Evolutionary conservation across 164 flowering plant genomes (phyloP).

Genomic region (Vitis amurensis): DNA sequence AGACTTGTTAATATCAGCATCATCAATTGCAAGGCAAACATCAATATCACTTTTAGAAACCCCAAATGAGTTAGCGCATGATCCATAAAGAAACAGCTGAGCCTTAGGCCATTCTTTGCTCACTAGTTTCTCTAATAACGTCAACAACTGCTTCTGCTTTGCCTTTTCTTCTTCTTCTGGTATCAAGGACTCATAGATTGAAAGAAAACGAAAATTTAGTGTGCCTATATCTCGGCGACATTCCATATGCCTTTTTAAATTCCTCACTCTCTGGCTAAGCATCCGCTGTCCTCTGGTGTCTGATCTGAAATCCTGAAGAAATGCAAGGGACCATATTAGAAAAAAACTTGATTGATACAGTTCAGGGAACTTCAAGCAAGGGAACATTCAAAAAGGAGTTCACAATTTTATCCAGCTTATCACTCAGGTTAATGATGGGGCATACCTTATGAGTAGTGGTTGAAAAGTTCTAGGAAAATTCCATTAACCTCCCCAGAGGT

Average conservation of each 20-base stretch:
- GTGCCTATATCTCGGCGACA: slow-evolving; percentile 70
- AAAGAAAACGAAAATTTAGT: slow-evolving; percentile 53
- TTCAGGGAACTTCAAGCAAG: too few species aligned
- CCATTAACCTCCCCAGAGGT: too few species aligned
- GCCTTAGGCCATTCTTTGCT: slow-evolving; percentile 91
- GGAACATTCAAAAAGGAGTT: too few species aligned
- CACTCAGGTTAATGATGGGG: too few species aligned
- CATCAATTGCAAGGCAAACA: slow-evolving; percentile 82
- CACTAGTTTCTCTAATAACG: slow-evolving; percentile 69
- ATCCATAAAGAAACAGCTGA: slow-evolving; percentile 77
- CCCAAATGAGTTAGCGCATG: slow-evolving; percentile 96
- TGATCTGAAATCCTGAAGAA: slow-evolving; percentile 56
- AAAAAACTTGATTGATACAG: too few species aligned
- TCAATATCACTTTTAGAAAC: slow-evolving; percentile 94
- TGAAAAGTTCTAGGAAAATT: too few species aligned
- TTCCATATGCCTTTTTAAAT: slow-evolving; percentile 37
- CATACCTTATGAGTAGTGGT: too few species aligned
- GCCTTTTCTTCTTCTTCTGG: slow-evolving; percentile 89
- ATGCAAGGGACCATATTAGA: too few species aligned
- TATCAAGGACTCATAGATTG: slow-evolving; percentile 71
- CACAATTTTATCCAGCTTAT: too few species aligned
- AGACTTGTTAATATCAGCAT: slow-evolving; percentile 52
- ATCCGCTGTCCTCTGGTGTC: slow-evolving; percentile 53
- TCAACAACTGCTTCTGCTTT: slow-evolving; percentile 73
- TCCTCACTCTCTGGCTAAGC: slow-evolving; percentile 61